Conservation (phyloP, 192 early-diverging fungal genomes). For the Coemansia sp. region DNA sequence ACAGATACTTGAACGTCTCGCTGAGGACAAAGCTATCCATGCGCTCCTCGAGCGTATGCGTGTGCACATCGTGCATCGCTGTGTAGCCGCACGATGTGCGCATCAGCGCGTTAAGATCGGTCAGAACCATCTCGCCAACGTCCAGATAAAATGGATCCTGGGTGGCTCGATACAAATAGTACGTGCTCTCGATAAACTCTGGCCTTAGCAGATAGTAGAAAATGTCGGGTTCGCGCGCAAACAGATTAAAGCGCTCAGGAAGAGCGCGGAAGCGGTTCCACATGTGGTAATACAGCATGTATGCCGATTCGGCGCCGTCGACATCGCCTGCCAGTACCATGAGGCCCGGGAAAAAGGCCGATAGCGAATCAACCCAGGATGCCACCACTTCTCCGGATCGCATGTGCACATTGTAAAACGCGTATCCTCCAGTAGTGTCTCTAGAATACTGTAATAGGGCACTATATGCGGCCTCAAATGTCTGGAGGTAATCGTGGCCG, state of each 20-base stretch:
- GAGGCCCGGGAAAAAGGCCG: conserved; percentile 90
- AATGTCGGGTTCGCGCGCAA: conserved; percentile 60
- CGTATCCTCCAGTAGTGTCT: conserved; percentile 66
- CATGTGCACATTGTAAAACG: conserved; percentile 90
- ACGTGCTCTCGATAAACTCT: conserved; percentile 94
- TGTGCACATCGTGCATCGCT: conserved; percentile 61
- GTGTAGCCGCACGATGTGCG: conserved; percentile 83
- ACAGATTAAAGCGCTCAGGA: conserved; percentile 87
- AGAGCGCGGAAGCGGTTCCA: conserved; percentile 84
- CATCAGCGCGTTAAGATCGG: conserved; percentile 71
- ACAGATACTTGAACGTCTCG: conserved; percentile 97
- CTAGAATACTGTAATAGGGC: conserved; percentile 63
- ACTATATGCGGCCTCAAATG: conserved; percentile 74
- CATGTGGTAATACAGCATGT: conserved; percentile 81
- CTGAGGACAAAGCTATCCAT: conserved; percentile 96
- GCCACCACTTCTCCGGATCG: conserved; percentile 60
- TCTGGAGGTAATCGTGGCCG: conserved; percentile 68
- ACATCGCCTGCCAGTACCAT: conserved; percentile 90
- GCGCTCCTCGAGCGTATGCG: conserved; percentile 67
- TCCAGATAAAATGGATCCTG: conserved; percentile 85
- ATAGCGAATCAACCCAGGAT: conserved; percentile 84
- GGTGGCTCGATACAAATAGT: conserved; percentile 89
- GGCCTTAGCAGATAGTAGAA: conserved; percentile 83
- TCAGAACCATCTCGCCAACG: conserved; percentile 83
- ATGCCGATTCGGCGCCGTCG: conserved; percentile 75